phyloP scores from a whole-genome alignment of 805 yeast species.

The Wickerhamomyces silvicola region DNA sequence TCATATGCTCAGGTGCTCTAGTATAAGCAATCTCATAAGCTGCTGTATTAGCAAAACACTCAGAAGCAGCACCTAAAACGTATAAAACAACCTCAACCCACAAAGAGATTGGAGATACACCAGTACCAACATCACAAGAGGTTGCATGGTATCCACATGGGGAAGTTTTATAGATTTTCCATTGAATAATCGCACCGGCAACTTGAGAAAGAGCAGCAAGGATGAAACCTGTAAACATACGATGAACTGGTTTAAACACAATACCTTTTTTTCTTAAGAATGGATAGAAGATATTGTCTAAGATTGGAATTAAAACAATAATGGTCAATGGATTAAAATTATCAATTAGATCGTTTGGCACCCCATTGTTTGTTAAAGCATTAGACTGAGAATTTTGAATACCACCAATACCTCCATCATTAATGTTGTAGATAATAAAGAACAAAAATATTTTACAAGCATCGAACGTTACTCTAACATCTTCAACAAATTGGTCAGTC shows the following conservation, averaged over 20 bases:
- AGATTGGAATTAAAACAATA: constrained; percentile 64
- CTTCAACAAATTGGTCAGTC: constrained; percentile 65
- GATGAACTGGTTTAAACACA: constrained; percentile 59
- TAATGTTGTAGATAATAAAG: constrained; percentile 69
- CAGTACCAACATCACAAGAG: constrained; percentile 30
- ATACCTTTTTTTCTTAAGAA: constrained; percentile 36
- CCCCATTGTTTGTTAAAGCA: constrained; percentile 60
- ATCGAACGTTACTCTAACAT: constrained; percentile 51
- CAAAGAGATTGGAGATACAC: constrained; percentile 40
- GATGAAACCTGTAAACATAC: constrained; percentile 62
- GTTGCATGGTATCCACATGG: constrained; percentile 62
- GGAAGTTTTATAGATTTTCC: constrained; percentile 55
- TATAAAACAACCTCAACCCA: constrained; percentile 62
- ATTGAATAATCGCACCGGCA: constrained; percentile 52
- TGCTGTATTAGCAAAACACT: constrained; percentile 69
- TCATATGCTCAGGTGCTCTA: constrained; percentile 57
- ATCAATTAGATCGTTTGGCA: constrained; percentile 73
- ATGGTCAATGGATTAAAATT: constrained; percentile 67
- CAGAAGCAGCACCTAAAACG: constrained; percentile 62
- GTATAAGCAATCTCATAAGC: constrained; percentile 78
- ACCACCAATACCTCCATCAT: constrained; percentile 52
- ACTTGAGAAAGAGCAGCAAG: constrained; percentile 35
- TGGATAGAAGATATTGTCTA: constrained; percentile 51
- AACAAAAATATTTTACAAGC: constrained; percentile 68
- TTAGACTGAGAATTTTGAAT: constrained; percentile 44